Conservation (phyloP, 176 grass and related monocot species). For the Puccinellia tenuiflora region DNA sequence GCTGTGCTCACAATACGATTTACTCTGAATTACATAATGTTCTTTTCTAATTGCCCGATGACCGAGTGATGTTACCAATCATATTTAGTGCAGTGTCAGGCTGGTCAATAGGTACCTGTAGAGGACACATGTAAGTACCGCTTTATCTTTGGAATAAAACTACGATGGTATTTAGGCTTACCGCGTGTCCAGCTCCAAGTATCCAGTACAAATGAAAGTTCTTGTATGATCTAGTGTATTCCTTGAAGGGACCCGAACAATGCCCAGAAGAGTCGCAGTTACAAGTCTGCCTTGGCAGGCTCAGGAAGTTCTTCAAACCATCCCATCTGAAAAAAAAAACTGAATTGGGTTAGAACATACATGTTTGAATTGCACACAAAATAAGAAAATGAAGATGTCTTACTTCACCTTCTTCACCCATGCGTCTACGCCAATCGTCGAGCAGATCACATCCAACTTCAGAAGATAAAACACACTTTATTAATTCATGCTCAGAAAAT, state of each 20-base stretch:
- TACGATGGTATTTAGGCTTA: too few species aligned
- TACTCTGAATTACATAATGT: too few species aligned
- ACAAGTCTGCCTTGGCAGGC: conserved; percentile 16
- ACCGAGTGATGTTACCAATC: too few species aligned
- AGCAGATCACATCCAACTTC: conserved; percentile 54
- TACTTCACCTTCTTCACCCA: conserved; percentile 8
- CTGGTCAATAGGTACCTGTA: too few species aligned
- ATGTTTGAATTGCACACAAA: too few species aligned
- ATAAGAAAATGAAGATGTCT: too few species aligned
- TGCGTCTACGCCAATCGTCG: conserved; percentile 50
- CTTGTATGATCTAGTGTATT: conserved; percentile 45
- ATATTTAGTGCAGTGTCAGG: too few species aligned
- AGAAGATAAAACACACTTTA: background rate
- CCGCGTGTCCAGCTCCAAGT: conserved; percentile 45
- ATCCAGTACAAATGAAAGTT: conserved; percentile 72
- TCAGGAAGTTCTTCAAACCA: conserved; percentile 42
- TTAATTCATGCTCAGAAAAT: too few species aligned
- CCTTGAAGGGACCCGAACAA: background rate
- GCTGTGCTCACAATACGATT: too few species aligned
- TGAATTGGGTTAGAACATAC: background rate
- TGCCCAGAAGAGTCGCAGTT: background rate
- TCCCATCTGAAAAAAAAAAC: conserved; percentile 12
- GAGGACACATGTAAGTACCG: too few species aligned
- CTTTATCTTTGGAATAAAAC: too few species aligned
- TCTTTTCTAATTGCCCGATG: too few species aligned